These are phyloP conservation scores for Xylariaceae sp. DNA, from an alignment of 2,329 filamentous ascomycete genomes.

Conservation along the genomic window DNA sequence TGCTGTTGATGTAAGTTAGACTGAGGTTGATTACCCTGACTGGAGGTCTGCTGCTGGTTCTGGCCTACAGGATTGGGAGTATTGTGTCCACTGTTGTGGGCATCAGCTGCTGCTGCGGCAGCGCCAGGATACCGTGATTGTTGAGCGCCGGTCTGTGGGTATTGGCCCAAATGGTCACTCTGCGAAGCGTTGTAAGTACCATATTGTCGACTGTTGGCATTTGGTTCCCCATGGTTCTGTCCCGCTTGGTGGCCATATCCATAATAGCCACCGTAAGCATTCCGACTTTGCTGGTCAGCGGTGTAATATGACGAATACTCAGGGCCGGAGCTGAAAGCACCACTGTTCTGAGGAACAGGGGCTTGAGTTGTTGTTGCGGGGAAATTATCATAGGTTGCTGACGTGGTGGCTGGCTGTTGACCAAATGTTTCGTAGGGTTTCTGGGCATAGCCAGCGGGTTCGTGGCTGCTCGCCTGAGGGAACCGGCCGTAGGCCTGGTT, in stretches of 20 bases:
- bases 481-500: slow-evolving; percentile 67
- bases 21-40: slow-evolving; percentile 33
- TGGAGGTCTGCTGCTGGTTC: slow-evolving; percentile 41
- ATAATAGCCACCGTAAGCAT: slow-evolving; percentile 74
- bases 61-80: slow-evolving; percentile 75
- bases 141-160: slow-evolving; percentile 69
- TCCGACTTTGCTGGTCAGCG: slow-evolving; percentile 67
- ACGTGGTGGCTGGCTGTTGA: slow-evolving; percentile 54
- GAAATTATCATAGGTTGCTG: slow-evolving; percentile 52
- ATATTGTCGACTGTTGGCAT: slow-evolving; percentile 68
- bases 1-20: slow-evolving; percentile 35
- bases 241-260: slow-evolving; percentile 49
- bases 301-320: slow-evolving; percentile 87
- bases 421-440: slow-evolving; percentile 86
- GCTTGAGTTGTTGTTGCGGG: slow-evolving; percentile 53
- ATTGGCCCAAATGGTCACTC: slow-evolving; percentile 60
- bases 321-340: slow-evolving; percentile 66
- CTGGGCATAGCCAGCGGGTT: slow-evolving; percentile 56
- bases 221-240: slow-evolving; percentile 67
- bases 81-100: slow-evolving; percentile 80
- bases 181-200: slow-evolving; percentile 66
- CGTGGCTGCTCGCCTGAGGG: slow-evolving; percentile 55
- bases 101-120: slow-evolving; percentile 54
- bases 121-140: slow-evolving; percentile 54
- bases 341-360: slow-evolving; percentile 53